These are phyloP conservation scores for Zalaria sp. DNA, from an alignment of 2,329 filamentous ascomycete species.

Conservation along the genomic window DNA sequence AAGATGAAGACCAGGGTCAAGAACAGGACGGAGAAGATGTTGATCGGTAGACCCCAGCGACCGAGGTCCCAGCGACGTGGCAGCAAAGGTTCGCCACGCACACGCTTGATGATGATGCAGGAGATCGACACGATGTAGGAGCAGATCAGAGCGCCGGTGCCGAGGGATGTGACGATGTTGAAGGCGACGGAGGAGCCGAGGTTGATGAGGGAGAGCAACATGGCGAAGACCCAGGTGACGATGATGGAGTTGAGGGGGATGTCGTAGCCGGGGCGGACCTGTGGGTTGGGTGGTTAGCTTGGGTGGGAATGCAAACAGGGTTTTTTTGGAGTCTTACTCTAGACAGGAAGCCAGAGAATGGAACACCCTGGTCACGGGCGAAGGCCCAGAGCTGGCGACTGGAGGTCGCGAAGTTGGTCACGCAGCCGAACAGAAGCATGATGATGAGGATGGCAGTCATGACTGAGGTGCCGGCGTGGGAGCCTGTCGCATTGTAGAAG, in stretches of 20 bases:
- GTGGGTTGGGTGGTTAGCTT: not conserved
- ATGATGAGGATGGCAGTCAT: conserved; percentile 20
- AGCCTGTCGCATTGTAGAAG: conserved; percentile 21
- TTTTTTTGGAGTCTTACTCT: conserved; percentile 4
- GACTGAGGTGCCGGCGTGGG: conserved; percentile 16
- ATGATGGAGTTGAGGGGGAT: conserved; percentile 14
- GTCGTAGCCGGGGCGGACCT: conserved; percentile 8
- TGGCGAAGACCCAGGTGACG: conserved; percentile 9
- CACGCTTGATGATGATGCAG: conserved; percentile 21
- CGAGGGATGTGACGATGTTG: conserved; percentile 26
- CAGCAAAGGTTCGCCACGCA: conserved; percentile 20
- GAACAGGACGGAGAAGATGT: conserved; percentile 23
- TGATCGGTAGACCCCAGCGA: conserved; percentile 23
- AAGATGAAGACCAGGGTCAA: conserved; percentile 33
- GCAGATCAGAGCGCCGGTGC: conserved; percentile 22
- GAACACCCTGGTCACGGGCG: conserved; percentile 23
- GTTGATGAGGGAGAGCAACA: conserved; percentile 20
- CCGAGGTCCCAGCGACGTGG: conserved; percentile 25
- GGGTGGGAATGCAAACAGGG: too few relatives aligned
- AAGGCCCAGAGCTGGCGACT: conserved; percentile 26
- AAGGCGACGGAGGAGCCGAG: conserved; percentile 24
- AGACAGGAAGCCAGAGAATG: conserved; percentile 11
- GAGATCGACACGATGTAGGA: conserved; percentile 25
- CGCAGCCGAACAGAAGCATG: conserved; percentile 15
- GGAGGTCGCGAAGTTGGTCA: conserved; percentile 22